These are phyloP conservation scores for Geranium rotundifolium DNA, from an alignment of 345 rosid genomes.

Conservation along the genomic window DNA sequence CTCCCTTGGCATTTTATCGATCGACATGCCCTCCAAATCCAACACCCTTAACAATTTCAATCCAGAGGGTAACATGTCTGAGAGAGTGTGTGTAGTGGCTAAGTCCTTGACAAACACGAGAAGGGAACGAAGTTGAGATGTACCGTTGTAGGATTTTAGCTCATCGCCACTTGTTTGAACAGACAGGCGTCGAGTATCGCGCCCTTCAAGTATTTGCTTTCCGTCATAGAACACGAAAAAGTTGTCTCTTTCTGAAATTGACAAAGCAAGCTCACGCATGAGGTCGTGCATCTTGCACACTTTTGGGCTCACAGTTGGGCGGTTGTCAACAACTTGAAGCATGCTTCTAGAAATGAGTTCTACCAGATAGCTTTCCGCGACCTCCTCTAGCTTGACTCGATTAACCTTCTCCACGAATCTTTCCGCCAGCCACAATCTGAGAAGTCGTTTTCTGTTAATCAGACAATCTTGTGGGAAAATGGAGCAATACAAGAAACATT, in stretches of 20 bases:
- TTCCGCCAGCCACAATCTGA: too few species aligned
- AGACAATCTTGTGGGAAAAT: not conserved
- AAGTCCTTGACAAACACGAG: constrained; percentile 4
- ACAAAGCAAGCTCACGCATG: too few species aligned
- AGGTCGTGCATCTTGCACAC: too few species aligned
- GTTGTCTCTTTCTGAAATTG: constrained; percentile 4
- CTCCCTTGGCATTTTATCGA: constrained; percentile 17
- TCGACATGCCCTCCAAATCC: constrained; percentile 21
- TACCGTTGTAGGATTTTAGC: not conserved
- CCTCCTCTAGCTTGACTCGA: too few species aligned
- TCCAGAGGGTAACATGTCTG: not conserved
- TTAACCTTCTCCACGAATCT: too few species aligned
- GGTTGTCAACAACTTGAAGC: too few species aligned
- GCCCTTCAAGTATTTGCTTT: not conserved
- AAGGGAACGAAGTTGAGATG: constrained; percentile 3
- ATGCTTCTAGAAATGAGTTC: too few species aligned
- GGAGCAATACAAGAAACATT: too few species aligned
- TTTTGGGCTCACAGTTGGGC: too few species aligned
- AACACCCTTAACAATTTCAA: too few species aligned
- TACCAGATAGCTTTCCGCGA: too few species aligned
- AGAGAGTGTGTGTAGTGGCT: not conserved
- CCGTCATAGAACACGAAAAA: constrained; percentile 6
- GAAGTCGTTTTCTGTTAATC: too few species aligned
- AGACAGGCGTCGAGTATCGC: constrained; percentile 1
- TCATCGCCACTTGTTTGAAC: not conserved